Evolutionary conservation across 1,284 basidiomycete genomes (phyloP).

Genomic region (Moesziomyces sp.): DNA sequence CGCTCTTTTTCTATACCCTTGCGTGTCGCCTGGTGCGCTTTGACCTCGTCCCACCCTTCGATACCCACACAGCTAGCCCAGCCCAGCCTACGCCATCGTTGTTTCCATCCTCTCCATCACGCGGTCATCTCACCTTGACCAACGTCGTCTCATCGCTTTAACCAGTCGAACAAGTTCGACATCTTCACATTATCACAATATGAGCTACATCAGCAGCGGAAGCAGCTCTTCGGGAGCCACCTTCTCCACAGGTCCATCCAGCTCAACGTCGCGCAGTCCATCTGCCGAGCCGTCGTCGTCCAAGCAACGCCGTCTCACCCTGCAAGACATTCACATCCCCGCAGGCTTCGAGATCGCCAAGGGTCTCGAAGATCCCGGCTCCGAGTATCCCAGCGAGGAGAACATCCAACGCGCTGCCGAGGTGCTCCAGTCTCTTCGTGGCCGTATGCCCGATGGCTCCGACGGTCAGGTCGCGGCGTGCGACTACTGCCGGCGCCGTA

Average conservation of each 20-base stretch:
- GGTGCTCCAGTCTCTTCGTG: constrained; percentile 39
- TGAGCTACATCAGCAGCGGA: constrained; percentile 35
- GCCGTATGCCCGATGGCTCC: constrained; percentile 45
- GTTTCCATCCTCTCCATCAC: too few relatives aligned
- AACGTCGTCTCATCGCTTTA: not conserved
- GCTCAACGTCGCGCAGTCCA: constrained; percentile 26
- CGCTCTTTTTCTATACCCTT: too few relatives aligned
- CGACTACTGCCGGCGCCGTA: constrained; percentile 47
- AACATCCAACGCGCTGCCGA: constrained; percentile 45
- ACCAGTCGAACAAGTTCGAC: not conserved
- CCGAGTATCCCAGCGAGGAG: constrained; percentile 41
- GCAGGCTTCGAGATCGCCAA: constrained; percentile 49
- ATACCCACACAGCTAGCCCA: too few relatives aligned
- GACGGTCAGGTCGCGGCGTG: constrained; percentile 50
- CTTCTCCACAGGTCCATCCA: constrained; percentile 23
- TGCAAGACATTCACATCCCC: constrained; percentile 47
- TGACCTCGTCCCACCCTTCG: too few relatives aligned
- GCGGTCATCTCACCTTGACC: not conserved
- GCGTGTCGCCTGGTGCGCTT: too few relatives aligned
- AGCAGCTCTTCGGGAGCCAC: constrained; percentile 26
- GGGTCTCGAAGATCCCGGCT: constrained; percentile 18
- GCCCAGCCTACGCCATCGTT: too few relatives aligned
- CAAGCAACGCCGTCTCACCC: constrained; percentile 29
- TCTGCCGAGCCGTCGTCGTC: constrained; percentile 20
- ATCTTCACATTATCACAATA: not conserved